Evolutionary conservation across 2,329 filamentous ascomycete species (phyloP).

Genomic region (Cordyceps cateniannulata): DNA sequence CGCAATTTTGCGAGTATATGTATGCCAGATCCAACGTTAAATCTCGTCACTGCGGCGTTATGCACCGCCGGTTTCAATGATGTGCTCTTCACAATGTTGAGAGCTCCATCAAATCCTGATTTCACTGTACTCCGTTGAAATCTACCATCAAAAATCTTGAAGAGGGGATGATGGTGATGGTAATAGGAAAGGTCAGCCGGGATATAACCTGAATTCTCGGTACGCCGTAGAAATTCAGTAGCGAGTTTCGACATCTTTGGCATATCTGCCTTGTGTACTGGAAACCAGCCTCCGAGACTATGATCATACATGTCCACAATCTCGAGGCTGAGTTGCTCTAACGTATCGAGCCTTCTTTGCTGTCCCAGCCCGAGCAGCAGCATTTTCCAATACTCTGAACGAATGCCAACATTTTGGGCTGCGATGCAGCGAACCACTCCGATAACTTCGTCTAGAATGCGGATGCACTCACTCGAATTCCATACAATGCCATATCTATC

Average conservation of each 20-base stretch:
- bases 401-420: constrained; percentile 26
- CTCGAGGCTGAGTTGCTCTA: constrained; percentile 38
- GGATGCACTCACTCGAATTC: neutral
- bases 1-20: constrained; percentile 28
- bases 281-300: constrained; percentile 28
- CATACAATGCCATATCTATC: neutral
- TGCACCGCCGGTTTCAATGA: neutral
- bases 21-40: constrained; percentile 31
- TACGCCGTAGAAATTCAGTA: neutral
- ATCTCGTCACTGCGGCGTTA: constrained; percentile 17
- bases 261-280: constrained; percentile 38
- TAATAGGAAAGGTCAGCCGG: constrained; percentile 34
- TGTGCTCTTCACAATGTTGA: neutral
- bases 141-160: constrained; percentile 35
- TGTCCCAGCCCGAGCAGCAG: constrained; percentile 39
- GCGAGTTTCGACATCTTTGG: constrained; percentile 22
- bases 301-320: constrained; percentile 34
- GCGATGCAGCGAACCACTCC: constrained; percentile 3
- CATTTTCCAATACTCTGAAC: constrained; percentile 34
- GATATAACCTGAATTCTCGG: constrained; percentile 17
- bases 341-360: constrained; percentile 35
- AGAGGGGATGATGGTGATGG: constrained; percentile 40
- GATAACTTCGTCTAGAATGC: constrained; percentile 2
- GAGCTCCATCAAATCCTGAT: constrained; percentile 38
- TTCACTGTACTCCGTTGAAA: constrained; percentile 36